Evolutionary conservation across 2,329 filamentous ascomycete genomes (phyloP), one percentile per base, ranked within the genome.

Genomic region (Myotisia sp.): DNA sequence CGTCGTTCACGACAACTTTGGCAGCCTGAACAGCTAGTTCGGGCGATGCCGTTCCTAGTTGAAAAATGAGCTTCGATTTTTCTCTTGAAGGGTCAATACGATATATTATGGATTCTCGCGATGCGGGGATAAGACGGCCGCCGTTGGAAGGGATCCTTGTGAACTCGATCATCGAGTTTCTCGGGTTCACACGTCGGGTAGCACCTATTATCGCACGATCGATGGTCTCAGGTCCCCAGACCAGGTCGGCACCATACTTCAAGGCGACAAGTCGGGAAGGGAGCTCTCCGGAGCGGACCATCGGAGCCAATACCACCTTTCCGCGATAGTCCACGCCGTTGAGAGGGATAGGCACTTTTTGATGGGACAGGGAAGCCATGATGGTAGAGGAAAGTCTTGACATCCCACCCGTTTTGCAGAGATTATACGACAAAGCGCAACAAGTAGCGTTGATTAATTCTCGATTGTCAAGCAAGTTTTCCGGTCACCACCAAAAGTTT

Each of bases 221-320:
- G 48, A 98, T 78, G 3, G 86, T 95, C 58, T 98, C 90, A 19
- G 90, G 90, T 8, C 90, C 87, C 87, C 90, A 98, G 45, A 98
- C 90, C 10, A 98, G 68, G 58, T 98, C 90, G 34, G 90, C 90
- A 45, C 90, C 90, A 56, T 98, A 95, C 52, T 92, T 81, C 41
- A 98, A 72, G 20, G 90, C 83, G 27, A 92, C 62, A 17, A 98
- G 70, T 38, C 90, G 77, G 24, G 83, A 90, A 3, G 90, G 87
- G 40, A 94, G 65, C 64, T 98, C 90, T 52, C 90, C 90, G n/a
- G 84, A 92, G 46, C 90, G 79, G 38, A 94, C 87, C 90, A 98
- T 98, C 26, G 90, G 90, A 41, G 90, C 90, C 43, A 98, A 78
- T 28, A 95, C 90, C 44, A 95, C 63, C 59, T 92, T 94, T 59